phyloP scores from a whole-genome alignment of 257 asterid species.

The Osmanthus fragrans region DNA sequence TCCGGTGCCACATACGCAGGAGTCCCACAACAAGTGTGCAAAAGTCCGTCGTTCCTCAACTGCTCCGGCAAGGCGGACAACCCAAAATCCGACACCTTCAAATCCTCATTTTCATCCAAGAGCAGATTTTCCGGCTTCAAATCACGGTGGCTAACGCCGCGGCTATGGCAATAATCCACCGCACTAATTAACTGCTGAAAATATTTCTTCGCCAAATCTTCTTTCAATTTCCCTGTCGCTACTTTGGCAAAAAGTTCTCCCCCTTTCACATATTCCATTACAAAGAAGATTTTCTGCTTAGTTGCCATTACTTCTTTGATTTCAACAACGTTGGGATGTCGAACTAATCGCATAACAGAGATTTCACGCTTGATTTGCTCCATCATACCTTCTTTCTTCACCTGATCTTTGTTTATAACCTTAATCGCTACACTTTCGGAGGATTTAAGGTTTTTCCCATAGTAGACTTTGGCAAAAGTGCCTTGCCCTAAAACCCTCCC shows the following conservation, averaged over 20 bases:
- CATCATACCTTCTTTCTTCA: conserved; percentile 53
- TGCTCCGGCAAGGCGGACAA: conserved; percentile 77
- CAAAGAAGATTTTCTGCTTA: conserved; percentile 63
- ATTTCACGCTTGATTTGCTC: conserved; percentile 75
- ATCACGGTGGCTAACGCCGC: conserved; percentile 79
- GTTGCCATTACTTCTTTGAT: conserved; percentile 84
- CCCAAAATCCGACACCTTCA: conserved; percentile 81
- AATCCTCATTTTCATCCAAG: conserved; percentile 62
- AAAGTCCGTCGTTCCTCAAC: conserved; percentile 56
- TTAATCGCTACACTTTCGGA: conserved; percentile 77
- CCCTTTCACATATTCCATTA: conserved; percentile 75
- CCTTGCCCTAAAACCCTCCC: conserved; percentile 76
- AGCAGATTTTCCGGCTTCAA: conserved; percentile 78
- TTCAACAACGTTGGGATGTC: conserved; percentile 80
- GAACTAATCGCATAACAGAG: conserved; percentile 69
- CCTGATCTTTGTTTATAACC: conserved; percentile 65
- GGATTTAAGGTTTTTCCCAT: conserved; percentile 49
- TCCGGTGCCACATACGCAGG: conserved; percentile 92
- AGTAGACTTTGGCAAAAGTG: conserved; percentile 79
- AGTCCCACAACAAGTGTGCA: conserved; percentile 84
- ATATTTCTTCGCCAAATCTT: conserved; percentile 56
- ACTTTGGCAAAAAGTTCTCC: conserved; percentile 79
- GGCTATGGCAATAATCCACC: conserved; percentile 82
- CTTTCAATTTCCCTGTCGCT: conserved; percentile 53
- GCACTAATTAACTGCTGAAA: conserved; percentile 82